These are phyloP conservation scores for Penicillium janthinellum DNA, from an alignment of 2,329 filamentous ascomycete species.

Conservation along the genomic window DNA sequence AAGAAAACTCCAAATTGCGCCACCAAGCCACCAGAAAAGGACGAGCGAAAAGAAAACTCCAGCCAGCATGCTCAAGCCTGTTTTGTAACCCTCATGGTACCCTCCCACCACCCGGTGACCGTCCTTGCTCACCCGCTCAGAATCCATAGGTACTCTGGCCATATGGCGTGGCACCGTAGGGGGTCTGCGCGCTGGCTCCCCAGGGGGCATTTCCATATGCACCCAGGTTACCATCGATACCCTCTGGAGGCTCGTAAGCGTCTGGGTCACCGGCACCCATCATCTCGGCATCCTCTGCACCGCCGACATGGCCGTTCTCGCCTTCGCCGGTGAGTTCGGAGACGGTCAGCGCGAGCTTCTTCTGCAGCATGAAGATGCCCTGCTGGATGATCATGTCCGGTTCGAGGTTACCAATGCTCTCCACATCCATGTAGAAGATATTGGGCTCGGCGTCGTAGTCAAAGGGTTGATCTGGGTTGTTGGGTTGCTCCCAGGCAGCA, in stretches of 20 bases:
- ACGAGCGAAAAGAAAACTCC: slow-evolving; percentile 24
- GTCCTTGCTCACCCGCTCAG: slow-evolving; percentile 13
- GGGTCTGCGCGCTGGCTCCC: slow-evolving; percentile 62
- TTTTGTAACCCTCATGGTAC: slow-evolving; percentile 8
- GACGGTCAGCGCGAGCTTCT: slow-evolving; percentile 83
- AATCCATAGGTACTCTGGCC: slow-evolving; percentile 49
- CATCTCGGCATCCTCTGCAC: slow-evolving; percentile 47
- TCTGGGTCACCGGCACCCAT: slow-evolving; percentile 55
- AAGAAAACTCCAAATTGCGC: slow-evolving; percentile 17
- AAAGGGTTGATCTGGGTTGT: slow-evolving; percentile 81
- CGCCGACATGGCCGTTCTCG: slow-evolving; percentile 56
- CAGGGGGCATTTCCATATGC: slow-evolving; percentile 58
- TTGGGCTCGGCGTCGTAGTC: slow-evolving; percentile 84
- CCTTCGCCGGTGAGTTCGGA: slow-evolving; percentile 61
- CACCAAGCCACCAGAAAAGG: slow-evolving; percentile 17
- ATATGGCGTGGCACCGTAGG: slow-evolving; percentile 64
- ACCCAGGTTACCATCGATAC: slow-evolving; percentile 46
- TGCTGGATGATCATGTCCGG: slow-evolving; percentile 87
- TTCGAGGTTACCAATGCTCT: slow-evolving; percentile 82
- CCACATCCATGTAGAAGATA: slow-evolving; percentile 91
- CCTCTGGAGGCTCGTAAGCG: slow-evolving; percentile 50
- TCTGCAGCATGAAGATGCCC: slow-evolving; percentile 84
- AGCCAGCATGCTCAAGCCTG: slow-evolving; percentile 24
- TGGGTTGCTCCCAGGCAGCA: slow-evolving; percentile 72
- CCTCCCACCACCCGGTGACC: not conserved